Percentiles rank a stretch among this genome's conserved stretches.
Conservation (phyloP, 2,329 filamentous ascomycete genomes). For the Golovinomyces cichoracearum region DNA sequence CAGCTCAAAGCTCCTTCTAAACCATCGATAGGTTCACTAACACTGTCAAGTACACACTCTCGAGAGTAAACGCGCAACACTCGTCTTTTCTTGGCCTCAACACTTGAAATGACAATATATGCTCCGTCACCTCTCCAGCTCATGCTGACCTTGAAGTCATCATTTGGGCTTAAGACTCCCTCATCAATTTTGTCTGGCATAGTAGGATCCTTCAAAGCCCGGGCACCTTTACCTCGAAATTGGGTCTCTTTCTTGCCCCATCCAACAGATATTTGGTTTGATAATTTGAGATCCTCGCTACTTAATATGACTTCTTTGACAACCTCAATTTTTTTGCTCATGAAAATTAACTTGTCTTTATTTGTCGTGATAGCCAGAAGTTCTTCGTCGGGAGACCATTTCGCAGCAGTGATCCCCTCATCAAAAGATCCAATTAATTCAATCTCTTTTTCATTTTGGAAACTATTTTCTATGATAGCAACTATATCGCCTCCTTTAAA, state of each 20-base stretch:
- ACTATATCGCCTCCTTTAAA: slow-evolving; percentile 79
- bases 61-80: slow-evolving; percentile 74
- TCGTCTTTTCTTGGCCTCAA: slow-evolving; percentile 43
- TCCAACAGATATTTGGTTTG: slow-evolving; percentile 81
- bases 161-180: slow-evolving; percentile 46
- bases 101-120: slow-evolving; percentile 61
- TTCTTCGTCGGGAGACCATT: slow-evolving; percentile 91
- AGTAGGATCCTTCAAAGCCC: slow-evolving; percentile 71
- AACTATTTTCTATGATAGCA: slow-evolving; percentile 47
- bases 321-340: slow-evolving; percentile 76
- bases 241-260: slow-evolving; percentile 98
- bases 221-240: slow-evolving; percentile 75
- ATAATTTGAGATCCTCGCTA: slow-evolving; percentile 56
- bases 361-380: slow-evolving; percentile 61
- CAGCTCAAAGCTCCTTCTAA: slow-evolving; percentile 74
- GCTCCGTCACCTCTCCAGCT: slow-evolving; percentile 90
- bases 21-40: slow-evolving; percentile 80
- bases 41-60: slow-evolving; percentile 73
- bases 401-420: slow-evolving; percentile 64
- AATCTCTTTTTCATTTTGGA: slow-evolving; percentile 46
- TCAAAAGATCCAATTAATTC: slow-evolving; percentile 92
- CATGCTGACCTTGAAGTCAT: slow-evolving; percentile 45
- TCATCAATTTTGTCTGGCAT: slow-evolving; percentile 80
- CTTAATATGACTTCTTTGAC: slow-evolving; percentile 50
- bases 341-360: slow-evolving; percentile 57